Conservation (phyloP, 495 filamentous ascomycete genomes). For the Aspergillus incahuasiensis region DNA sequence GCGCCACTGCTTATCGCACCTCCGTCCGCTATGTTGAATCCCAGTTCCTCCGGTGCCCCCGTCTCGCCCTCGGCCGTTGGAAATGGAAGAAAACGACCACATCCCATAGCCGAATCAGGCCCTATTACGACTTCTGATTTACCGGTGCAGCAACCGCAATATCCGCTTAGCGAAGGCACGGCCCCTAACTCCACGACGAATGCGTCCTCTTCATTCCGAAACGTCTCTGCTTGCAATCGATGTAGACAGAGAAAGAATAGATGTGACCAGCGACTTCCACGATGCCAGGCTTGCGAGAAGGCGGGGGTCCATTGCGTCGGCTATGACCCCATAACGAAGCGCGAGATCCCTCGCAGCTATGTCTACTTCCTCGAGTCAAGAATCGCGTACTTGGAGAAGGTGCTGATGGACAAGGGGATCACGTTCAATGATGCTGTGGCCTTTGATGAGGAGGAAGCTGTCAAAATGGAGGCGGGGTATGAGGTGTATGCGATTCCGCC, state of each 20-base stretch:
- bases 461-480: conserved; percentile 33
- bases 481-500: conserved; percentile 19
- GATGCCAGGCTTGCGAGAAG: conserved; percentile 87
- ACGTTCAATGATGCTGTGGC: conserved; percentile 69
- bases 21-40: conserved; percentile 36
- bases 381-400: conserved; percentile 74
- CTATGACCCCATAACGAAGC: conserved; percentile 93
- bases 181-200: conserved; percentile 24
- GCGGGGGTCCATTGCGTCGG: conserved; percentile 84
- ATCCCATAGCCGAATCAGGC: conserved; percentile 24
- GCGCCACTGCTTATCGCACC: conserved; percentile 22
- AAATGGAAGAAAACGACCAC: conserved; percentile 42
- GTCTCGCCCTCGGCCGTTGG: conserved; percentile 34
- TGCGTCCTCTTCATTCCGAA: conserved; percentile 70
- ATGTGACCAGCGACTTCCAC: conserved; percentile 87
- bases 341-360: conserved; percentile 90
- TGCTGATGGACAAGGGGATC: conserved; percentile 66
- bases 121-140: conserved; percentile 18
- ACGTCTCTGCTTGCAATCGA: conserved; percentile 92
- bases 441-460: conserved; percentile 59
- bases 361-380: conserved; percentile 90
- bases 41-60: conserved; percentile 21
- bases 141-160: conserved; percentile 12
- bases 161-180: conserved; percentile 11
- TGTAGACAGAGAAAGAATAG: conserved; percentile 90